Percentiles rank a stretch among this genome's conserved stretches.
Evolutionary conservation across 2,329 filamentous ascomycete genomes (phyloP).

Genomic region (Talaromyces piceae): DNA sequence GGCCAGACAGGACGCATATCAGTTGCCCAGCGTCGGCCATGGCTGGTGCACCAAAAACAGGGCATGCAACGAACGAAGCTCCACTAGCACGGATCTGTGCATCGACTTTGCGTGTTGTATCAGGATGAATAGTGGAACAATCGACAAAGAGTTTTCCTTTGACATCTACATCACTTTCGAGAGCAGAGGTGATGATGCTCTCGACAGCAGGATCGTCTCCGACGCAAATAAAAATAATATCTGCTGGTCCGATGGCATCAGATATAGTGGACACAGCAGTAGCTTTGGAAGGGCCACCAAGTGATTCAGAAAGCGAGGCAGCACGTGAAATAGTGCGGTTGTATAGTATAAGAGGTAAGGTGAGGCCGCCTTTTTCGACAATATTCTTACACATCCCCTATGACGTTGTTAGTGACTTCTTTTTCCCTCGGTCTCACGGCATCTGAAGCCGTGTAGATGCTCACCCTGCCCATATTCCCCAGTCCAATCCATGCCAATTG

Average conservation of each 20-base stretch:
- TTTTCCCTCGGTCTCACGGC: neutral
- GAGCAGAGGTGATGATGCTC: constrained; percentile 51
- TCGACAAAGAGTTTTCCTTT: constrained; percentile 74
- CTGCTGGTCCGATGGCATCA: constrained; percentile 60
- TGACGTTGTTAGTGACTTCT: neutral
- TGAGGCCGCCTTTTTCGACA: constrained; percentile 65
- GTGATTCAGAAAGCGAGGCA: constrained; percentile 53
- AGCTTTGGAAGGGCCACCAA: constrained; percentile 48
- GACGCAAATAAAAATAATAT: constrained; percentile 76
- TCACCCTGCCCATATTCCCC: constrained; percentile 21
- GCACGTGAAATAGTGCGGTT: constrained; percentile 68
- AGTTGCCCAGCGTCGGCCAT: constrained; percentile 57
- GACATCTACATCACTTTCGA: constrained; percentile 44
- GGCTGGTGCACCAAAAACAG: constrained; percentile 40
- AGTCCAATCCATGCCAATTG: constrained; percentile 18
- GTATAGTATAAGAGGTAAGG: constrained; percentile 66
- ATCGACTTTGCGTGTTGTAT: constrained; percentile 63
- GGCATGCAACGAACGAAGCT: constrained; percentile 67
- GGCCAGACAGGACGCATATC: constrained; percentile 65
- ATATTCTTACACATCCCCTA: constrained; percentile 82
- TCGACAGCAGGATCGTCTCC: constrained; percentile 69
- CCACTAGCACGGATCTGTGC: constrained; percentile 51
- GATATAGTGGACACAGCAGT: constrained; percentile 56
- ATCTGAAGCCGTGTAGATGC: constrained; percentile 6
- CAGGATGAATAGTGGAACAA: constrained; percentile 80